Evolutionary conservation across 352 stramenopile genomes (phyloP).

Genomic region (Phytopythium aichiense): DNA sequence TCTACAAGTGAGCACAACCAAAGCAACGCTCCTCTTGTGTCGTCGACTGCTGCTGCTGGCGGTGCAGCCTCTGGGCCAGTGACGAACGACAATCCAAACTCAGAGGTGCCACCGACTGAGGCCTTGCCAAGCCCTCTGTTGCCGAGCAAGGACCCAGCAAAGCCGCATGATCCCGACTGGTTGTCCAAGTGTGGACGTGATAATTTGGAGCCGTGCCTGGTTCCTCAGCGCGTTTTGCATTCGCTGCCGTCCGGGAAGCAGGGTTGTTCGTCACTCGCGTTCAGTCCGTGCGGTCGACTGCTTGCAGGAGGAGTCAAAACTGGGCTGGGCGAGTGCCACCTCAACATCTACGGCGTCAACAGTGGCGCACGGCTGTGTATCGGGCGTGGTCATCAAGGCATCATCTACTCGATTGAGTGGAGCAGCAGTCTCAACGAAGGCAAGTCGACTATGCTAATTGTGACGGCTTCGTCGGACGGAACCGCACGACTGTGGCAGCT

Average conservation of each 20-base stretch:
- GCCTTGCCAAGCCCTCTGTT: neutral
- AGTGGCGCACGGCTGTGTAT: slow-evolving; percentile 28
- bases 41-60: neutral
- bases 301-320: slow-evolving; percentile 40
- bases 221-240: slow-evolving; percentile 51
- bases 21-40: neutral
- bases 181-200: slow-evolving; percentile 24
- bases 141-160: neutral
- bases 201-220: slow-evolving; percentile 37
- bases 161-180: neutral
- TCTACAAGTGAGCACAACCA: neutral
- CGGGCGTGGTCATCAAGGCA: slow-evolving; percentile 38
- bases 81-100: neutral
- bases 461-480: slow-evolving; percentile 61
- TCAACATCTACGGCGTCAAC: slow-evolving; percentile 46
- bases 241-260: slow-evolving; percentile 47
- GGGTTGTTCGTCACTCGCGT: slow-evolving; percentile 53
- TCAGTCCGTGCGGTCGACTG: slow-evolving; percentile 54
- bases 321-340: slow-evolving; percentile 29
- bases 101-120: neutral
- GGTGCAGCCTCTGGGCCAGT: neutral
- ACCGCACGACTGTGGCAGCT: slow-evolving; percentile 43
- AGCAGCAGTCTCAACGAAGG: slow-evolving; percentile 7
- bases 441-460: slow-evolving; percentile 15
- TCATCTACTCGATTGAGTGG: slow-evolving; percentile 69